Percentiles rank a stretch among this genome's conserved stretches.
Conservation (phyloP, 2,329 filamentous ascomycete species). For the Diplodia mutila region DNA sequence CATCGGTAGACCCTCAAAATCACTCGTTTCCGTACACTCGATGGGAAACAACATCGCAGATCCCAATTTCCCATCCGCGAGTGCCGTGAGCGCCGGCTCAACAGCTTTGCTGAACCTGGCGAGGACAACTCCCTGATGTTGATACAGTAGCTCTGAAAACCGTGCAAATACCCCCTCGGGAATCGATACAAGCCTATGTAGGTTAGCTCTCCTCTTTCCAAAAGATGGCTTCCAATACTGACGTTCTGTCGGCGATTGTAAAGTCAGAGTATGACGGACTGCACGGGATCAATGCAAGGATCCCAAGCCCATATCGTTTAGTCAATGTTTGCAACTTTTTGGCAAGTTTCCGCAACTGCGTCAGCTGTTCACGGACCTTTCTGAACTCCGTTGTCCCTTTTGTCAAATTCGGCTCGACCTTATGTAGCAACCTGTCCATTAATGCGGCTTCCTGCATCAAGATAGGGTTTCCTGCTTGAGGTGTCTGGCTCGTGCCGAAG, state of each 20-base stretch:
- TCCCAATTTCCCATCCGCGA: slow-evolving; percentile 10
- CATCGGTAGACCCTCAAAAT: slow-evolving; percentile 20
- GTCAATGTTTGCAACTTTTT: slow-evolving; percentile 19
- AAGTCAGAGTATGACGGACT: slow-evolving; percentile 21
- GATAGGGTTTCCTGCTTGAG: slow-evolving; percentile 19
- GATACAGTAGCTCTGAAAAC: slow-evolving; percentile 24
- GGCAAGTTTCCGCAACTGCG: slow-evolving; percentile 22
- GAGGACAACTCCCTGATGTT: slow-evolving; percentile 21
- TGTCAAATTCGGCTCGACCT: background rate
- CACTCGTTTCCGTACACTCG: slow-evolving; percentile 1
- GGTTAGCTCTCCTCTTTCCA: slow-evolving; percentile 1
- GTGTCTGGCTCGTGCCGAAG: background rate
- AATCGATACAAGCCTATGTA: slow-evolving; percentile 14
- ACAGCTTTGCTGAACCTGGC: slow-evolving; percentile 22
- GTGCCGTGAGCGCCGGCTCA: slow-evolving; percentile 24
- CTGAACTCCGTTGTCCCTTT: background rate
- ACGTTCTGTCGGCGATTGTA: slow-evolving; percentile 20
- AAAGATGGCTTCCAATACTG: background rate
- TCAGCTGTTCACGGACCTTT: slow-evolving; percentile 5
- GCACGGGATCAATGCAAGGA: slow-evolving; percentile 26
- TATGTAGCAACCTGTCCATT: slow-evolving; percentile 1
- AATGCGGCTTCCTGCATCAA: slow-evolving; percentile 17
- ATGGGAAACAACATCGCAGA: slow-evolving; percentile 18
- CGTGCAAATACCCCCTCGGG: slow-evolving; percentile 8
- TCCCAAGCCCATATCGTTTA: slow-evolving; percentile 23